Conservation (phyloP, 2,329 filamentous ascomycete genomes). For the Bipolaris cookei region DNA sequence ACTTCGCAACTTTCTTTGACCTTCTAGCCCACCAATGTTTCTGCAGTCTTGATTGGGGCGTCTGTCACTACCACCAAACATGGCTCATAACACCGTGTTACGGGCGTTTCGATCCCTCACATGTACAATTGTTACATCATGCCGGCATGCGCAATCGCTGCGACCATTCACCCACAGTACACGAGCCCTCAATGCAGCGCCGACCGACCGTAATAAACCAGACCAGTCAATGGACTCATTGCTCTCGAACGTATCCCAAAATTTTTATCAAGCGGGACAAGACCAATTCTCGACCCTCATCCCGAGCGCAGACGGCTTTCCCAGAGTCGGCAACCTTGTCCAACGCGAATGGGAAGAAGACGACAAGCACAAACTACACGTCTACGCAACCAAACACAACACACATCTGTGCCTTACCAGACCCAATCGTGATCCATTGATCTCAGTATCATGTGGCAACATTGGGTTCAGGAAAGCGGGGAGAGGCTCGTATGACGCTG, state of each 20-base stretch:
- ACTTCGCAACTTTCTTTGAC: conserved; percentile 31
- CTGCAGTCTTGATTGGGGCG: conserved; percentile 23
- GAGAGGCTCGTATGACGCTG: conserved; percentile 85
- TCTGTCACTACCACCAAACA: conserved; percentile 21
- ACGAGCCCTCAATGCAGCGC: conserved; percentile 18
- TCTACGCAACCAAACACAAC: conserved; percentile 91
- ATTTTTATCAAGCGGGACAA: conserved; percentile 23
- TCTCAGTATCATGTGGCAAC: conserved; percentile 83
- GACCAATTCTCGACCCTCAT: conserved; percentile 29
- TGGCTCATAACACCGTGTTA: conserved; percentile 35
- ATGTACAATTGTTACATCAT: conserved; percentile 48
- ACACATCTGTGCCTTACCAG: conserved; percentile 89
- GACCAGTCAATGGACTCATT: conserved; percentile 19
- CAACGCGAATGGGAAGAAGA: conserved; percentile 41
- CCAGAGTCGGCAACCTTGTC: conserved; percentile 23
- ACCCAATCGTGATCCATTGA: conserved; percentile 77
- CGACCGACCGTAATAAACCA: conserved; percentile 17
- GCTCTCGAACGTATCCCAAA: conserved; percentile 23
- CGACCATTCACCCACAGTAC: conserved; percentile 47
- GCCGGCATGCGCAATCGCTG: conserved; percentile 38
- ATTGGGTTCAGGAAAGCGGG: conserved; percentile 88
- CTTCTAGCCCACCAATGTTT: conserved; percentile 16
- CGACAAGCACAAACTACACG: conserved; percentile 83
- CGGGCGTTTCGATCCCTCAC: conserved; percentile 41
- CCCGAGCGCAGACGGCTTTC: conserved; percentile 14